Evolutionary conservation across 2,329 filamentous ascomycete genomes (phyloP).

Genomic region (Teratosphaeria gauchensis): DNA sequence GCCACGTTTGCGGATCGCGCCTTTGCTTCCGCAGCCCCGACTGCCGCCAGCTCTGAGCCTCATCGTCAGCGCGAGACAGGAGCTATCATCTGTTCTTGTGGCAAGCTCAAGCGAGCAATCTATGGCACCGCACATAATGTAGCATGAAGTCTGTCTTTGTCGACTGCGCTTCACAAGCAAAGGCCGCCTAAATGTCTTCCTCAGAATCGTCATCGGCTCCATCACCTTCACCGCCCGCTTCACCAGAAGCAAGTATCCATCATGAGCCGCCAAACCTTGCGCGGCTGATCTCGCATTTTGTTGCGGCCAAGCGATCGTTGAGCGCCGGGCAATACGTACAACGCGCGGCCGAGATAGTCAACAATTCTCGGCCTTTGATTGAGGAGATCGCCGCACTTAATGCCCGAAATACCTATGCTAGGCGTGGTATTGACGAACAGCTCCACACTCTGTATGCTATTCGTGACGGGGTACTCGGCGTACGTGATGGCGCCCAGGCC

Average conservation of each 20-base stretch:
- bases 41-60: not conserved
- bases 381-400: constrained; percentile 69
- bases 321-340: constrained; percentile 74
- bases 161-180: not conserved
- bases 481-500: constrained; percentile 31
- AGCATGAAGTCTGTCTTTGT: not conserved
- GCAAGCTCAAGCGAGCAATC: not conserved
- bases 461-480: constrained; percentile 32
- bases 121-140: not conserved
- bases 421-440: constrained; percentile 35
- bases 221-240: constrained; percentile 29
- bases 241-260: constrained; percentile 32
- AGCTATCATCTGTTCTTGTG: not conserved
- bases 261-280: constrained; percentile 49
- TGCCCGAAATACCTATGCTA: constrained; percentile 36
- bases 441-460: constrained; percentile 34
- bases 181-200: constrained; percentile 1
- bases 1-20: not conserved
- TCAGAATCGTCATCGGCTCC: constrained; percentile 12
- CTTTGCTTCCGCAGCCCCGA: not conserved
- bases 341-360: constrained; percentile 79
- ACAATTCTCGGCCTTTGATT: constrained; percentile 61
- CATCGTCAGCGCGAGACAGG: not conserved
- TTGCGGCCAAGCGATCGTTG: constrained; percentile 78
- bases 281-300: constrained; percentile 70